Evolutionary conservation across 2,329 filamentous ascomycete genomes (phyloP), one percentile per base, ranked within the genome.

Genomic region (Conoideocrella luteorostrata): DNA sequence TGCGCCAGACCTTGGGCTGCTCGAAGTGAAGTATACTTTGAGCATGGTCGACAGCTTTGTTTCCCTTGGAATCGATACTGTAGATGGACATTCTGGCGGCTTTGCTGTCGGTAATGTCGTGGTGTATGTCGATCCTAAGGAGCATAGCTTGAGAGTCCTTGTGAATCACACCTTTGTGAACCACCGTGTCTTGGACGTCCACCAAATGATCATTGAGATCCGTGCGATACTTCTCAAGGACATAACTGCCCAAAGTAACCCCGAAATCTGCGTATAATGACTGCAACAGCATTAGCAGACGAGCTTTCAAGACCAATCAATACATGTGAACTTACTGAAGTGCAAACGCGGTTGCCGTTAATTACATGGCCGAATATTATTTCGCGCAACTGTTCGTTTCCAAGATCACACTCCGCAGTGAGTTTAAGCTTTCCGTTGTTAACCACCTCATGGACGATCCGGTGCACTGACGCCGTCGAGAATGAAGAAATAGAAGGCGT

Each of bases 31-130:
- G 15, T 17, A 17, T 17, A 17, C n/a, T n/a, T 17, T 17, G 15
- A 15, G 30, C 30, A 9, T 33, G 30, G 3, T 33, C n/a, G 9
- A 4, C n/a, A 33, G 9, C 35, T 48, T n/a, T 57, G 66, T 32
- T 76, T n/a, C 45, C 41, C 69, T n/a, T n/a, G n/a, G n/a, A n/a
- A n/a, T n/a, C 26, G 69, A 67, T 17, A 15, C 30, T 33, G 6
- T 5, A 18, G n/a, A 33, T n/a, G n/a, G n/a, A n/a, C n/a, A n/a
- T n/a, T n/a, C n/a, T n/a, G n/a, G n/a, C n/a, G n/a, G n/a, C n/a
- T n/a, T n/a, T n/a, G n/a, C n/a, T n/a, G n/a, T n/a, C n/a, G n/a
- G n/a, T n/a, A n/a, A n/a, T n/a, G n/a, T 33, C 11, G 18, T 33
- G 30, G 18, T 17, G n/a, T n/a, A 33, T 13, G 11, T 15, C 30